Evolutionary conservation across 371 early-diverging fungal genomes (phyloP), one percentile per base, ranked within the genome.

Genomic region (Mucor piriformis): DNA sequence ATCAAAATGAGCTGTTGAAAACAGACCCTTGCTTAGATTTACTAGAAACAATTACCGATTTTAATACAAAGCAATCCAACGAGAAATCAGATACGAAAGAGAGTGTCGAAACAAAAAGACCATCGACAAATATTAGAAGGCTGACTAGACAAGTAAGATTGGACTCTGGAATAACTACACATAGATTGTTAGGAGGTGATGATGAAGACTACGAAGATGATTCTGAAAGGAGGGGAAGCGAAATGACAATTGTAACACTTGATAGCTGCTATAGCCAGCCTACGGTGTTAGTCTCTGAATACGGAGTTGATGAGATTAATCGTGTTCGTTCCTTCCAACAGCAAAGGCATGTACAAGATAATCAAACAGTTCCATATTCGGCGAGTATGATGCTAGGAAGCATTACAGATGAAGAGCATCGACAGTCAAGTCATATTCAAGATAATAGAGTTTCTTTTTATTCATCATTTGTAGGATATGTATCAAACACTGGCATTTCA

Each of bases 91-190:
- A 29, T 29, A 29, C 29, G 7, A 29, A 29, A 7, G 29, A 29
- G 7, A 29, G 29, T 7, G 29, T 29, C 35, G 37, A 16, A 2
- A 12, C 18, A 0, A 42, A 46, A 8, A n/a, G 25, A 18, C 11
- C 21, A 1, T 24, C 46, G 10, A 24, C 46, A 6, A 11, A 25
- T 12, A 15, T 46, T 12, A 21, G 21, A 24, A 7, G 46, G 1
- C 3, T 54, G 15, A 46, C 53, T 0, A 50, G 44, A n/a, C 46
- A 40, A 15, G 20, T 24, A 1, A 56, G 60, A 18, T 21, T 57
- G 11, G 66, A 66, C 29, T 61, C 66, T 0, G 66, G 59, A 5
- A 50, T 66, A 3, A 66, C 66, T 1, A 42, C 57, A 23, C 57
- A 49, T 3, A 46, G 56, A 18, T 34, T 65, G 8, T 24, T 65